Conservation (phyloP, 768 basidiomycete genomes). For the Auriculariales sp. region DNA sequence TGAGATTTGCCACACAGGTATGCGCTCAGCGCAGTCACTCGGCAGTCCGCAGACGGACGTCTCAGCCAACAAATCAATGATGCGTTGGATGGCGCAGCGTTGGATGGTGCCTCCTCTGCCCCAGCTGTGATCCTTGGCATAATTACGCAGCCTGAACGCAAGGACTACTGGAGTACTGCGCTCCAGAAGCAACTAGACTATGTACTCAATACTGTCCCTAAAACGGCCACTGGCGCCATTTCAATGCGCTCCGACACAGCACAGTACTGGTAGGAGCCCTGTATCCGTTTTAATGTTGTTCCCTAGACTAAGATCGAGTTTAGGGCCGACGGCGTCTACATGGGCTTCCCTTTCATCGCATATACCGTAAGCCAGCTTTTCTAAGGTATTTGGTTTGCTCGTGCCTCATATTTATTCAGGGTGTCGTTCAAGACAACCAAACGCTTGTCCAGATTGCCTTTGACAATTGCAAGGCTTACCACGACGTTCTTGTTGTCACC, state of each 20-base stretch:
- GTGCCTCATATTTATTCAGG: too few relatives aligned
- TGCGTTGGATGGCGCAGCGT: slow-evolving; percentile 14
- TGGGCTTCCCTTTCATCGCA: slow-evolving; percentile 31
- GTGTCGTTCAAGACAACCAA: slow-evolving; percentile 19
- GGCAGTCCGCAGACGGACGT: slow-evolving; percentile 15
- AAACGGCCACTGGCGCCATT: slow-evolving; percentile 20
- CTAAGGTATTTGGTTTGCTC: too few relatives aligned
- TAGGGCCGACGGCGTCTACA: slow-evolving; percentile 26
- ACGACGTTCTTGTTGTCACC: slow-evolving; percentile 16
- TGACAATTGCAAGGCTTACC: slow-evolving; percentile 26
- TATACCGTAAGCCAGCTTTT: too few relatives aligned
- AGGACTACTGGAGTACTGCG: slow-evolving; percentile 11
- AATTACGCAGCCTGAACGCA: slow-evolving; percentile 9
- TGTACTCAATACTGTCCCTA: slow-evolving; percentile 14
- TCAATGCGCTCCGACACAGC: background rate
- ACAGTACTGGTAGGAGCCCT: too few relatives aligned
- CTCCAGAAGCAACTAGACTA: slow-evolving; percentile 13
- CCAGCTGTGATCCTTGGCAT: slow-evolving; percentile 12
- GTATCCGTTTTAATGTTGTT: too few relatives aligned
- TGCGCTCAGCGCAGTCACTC: slow-evolving; percentile 14
- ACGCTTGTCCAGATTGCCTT: slow-evolving; percentile 25
- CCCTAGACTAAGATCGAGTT: too few relatives aligned
- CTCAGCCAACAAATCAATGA: slow-evolving; percentile 15
- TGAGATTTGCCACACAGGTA: too few relatives aligned
- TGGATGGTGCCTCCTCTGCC: slow-evolving; percentile 17